Evolutionary conservation across 2,329 filamentous ascomycete genomes (phyloP).

Genomic region (Apiospora kogelbergensis): DNA sequence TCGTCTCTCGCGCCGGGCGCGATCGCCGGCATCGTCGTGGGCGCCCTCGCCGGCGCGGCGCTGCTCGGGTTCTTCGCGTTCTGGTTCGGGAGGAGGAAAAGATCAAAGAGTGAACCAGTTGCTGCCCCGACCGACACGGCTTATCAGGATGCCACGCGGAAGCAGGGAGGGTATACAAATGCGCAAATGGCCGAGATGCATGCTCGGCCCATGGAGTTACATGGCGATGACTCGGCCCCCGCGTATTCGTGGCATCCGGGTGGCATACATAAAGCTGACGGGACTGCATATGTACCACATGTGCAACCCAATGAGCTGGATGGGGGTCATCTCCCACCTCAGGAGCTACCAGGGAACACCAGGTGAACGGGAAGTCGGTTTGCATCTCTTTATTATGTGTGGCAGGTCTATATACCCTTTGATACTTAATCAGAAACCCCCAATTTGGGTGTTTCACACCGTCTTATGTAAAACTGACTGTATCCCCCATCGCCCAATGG

Average conservation of each 20-base stretch:
- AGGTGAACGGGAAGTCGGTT: not conserved
- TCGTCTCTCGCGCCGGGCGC: not conserved
- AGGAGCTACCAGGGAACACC: not conserved
- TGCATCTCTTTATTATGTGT: not conserved
- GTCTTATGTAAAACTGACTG: no score
- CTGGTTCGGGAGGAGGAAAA: not conserved
- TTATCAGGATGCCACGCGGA: not conserved
- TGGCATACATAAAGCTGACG: no score
- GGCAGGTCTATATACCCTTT: not conserved
- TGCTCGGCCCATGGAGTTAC: not conserved
- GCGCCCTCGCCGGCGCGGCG: not conserved
- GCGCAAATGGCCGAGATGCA: not conserved
- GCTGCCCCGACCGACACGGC: not conserved
- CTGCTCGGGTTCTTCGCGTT: not conserved
- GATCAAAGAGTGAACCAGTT: not conserved
- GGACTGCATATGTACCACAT: no score
- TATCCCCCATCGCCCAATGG: no score
- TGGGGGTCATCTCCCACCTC: no score
- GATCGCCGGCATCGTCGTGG: not conserved
- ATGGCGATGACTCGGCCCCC: not conserved
- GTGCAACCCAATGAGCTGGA: not conserved
- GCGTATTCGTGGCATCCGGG: no score
- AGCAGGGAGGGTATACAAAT: not conserved
- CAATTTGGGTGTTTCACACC: no score
- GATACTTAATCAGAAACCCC: no score